These are phyloP conservation scores for Serendipita sp. DNA, from an alignment of 1,284 basidiomycete species.

Conservation along the genomic window DNA sequence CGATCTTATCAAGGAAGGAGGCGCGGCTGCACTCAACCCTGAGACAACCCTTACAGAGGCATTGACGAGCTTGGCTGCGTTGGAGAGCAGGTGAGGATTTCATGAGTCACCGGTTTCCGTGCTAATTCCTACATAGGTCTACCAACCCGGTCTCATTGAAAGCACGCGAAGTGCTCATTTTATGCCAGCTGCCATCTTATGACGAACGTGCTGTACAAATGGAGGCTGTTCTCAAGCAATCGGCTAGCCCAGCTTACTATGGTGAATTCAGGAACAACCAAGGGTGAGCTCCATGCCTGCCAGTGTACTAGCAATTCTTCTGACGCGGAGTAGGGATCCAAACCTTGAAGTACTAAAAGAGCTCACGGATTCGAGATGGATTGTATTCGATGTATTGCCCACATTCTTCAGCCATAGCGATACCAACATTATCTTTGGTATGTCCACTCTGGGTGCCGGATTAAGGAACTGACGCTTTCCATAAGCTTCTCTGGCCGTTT, in stretches of 20 bases:
- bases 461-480: neutral
- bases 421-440: constrained; percentile 70
- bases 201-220: constrained; percentile 90
- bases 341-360: constrained; percentile 81
- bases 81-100: constrained; percentile 67
- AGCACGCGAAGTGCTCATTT: constrained; percentile 93
- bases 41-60: constrained; percentile 58
- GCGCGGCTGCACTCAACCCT: constrained; percentile 56
- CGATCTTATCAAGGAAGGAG: constrained; percentile 73
- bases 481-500: constrained; percentile 86
- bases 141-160: constrained; percentile 85
- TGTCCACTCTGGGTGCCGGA: constrained; percentile 17
- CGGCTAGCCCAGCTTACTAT: constrained; percentile 78
- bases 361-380: constrained; percentile 90
- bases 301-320: neutral
- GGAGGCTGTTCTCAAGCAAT: constrained; percentile 82
- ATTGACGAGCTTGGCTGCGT: constrained; percentile 64
- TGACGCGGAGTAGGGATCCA: constrained; percentile 40
- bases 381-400: constrained; percentile 93
- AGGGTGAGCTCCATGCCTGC: neutral
- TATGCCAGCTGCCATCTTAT: constrained; percentile 91
- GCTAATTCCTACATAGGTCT: constrained; percentile 34
- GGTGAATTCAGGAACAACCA: constrained; percentile 44
- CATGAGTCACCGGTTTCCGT: constrained; percentile 8
- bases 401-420: constrained; percentile 88